These are phyloP conservation scores for Nepenthes gracilis DNA, from an alignment of 148 eudicot species.

Conservation along the genomic window DNA sequence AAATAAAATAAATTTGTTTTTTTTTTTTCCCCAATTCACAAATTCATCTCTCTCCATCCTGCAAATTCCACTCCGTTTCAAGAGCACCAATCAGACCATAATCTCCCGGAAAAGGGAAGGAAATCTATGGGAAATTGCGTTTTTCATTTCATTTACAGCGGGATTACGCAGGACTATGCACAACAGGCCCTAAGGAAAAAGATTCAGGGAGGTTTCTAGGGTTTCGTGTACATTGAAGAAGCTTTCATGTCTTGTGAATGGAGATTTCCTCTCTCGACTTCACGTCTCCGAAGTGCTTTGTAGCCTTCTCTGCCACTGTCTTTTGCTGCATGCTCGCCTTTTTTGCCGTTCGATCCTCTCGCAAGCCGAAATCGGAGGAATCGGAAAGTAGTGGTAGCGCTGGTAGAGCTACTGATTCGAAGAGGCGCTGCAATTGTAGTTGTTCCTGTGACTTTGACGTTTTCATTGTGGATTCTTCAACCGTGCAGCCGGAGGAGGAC, in stretches of 20 bases:
- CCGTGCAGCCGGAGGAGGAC: background rate
- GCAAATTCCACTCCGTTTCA: too few species aligned
- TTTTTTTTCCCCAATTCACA: too few species aligned
- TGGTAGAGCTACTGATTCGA: background rate
- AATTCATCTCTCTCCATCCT: too few species aligned
- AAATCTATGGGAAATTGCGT: too few species aligned
- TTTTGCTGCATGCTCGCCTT: conserved; percentile 27
- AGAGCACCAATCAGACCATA: too few species aligned
- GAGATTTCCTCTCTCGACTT: conserved; percentile 23
- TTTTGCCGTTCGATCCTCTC: conserved; percentile 22
- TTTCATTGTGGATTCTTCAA: conserved; percentile 8
- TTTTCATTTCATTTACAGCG: too few species aligned
- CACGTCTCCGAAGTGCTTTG: conserved; percentile 15
- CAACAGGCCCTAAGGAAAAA: background rate
- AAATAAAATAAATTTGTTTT: too few species aligned
- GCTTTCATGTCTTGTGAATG: conserved; percentile 60
- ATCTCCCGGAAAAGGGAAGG: too few species aligned
- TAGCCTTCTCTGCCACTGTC: conserved; percentile 22
- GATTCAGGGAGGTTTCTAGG: conserved; percentile 12
- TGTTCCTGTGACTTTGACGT: conserved; percentile 20
- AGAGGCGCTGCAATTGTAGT: conserved; percentile 7
- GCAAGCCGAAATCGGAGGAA: conserved; percentile 7
- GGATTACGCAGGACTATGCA: too few species aligned
- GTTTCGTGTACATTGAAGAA: conserved; percentile 20
- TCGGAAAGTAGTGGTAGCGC: background rate